phyloP scores from a whole-genome alignment of 306 rosid genomes.

The Crataegus laevigata region DNA sequence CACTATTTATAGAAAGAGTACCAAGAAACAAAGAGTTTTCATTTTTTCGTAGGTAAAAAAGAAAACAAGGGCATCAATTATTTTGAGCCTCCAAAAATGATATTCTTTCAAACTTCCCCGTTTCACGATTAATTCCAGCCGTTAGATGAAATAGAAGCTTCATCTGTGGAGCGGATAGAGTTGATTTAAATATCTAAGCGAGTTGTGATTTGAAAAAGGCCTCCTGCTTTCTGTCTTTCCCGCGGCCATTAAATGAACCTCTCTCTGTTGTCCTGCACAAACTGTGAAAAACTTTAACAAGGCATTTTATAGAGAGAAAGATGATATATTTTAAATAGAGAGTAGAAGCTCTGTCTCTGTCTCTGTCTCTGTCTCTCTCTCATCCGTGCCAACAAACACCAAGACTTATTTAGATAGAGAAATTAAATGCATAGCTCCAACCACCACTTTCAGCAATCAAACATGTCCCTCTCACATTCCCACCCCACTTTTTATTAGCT shows the following conservation, averaged over 20 bases:
- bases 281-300: slow-evolving; percentile 30
- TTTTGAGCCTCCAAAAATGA: no score
- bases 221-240: not conserved
- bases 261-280: not conserved
- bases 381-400: slow-evolving; percentile 6
- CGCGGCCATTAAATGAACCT: slow-evolving; percentile 12
- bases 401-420: slow-evolving; percentile 10
- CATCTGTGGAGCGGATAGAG: not conserved
- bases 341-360: not conserved
- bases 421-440: slow-evolving; percentile 66
- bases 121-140: not conserved
- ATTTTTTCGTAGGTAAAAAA: no score
- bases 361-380: no score
- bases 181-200: not conserved
- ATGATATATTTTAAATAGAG: not conserved
- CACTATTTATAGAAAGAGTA: no score
- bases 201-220: not conserved
- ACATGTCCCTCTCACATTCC: not conserved
- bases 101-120: no score
- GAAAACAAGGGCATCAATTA: no score
- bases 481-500: not conserved
- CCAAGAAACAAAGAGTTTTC: no score
- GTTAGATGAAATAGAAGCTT: not conserved
- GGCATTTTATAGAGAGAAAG: not conserved
- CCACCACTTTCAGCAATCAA: slow-evolving; percentile 35